These are phyloP conservation scores for Teratosphaeria viscida DNA, from an alignment of 2,329 filamentous ascomycete species.

Conservation along the genomic window DNA sequence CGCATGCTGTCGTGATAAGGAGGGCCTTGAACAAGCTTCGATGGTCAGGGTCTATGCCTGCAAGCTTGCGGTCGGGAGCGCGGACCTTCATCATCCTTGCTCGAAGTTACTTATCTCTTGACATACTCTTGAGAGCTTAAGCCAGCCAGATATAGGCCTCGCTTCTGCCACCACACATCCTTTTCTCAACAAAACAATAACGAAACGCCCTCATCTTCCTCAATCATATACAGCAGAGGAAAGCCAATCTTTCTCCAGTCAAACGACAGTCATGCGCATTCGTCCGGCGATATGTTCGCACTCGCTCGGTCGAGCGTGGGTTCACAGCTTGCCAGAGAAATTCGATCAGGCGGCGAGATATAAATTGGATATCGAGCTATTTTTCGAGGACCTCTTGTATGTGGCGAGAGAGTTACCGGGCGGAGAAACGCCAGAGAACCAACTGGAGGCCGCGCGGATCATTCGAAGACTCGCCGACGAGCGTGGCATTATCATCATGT, in stretches of 20 bases:
- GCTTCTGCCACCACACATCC: background rate
- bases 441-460: constrained; percentile 46
- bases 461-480: constrained; percentile 49
- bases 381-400: constrained; percentile 64
- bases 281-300: constrained; percentile 63
- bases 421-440: constrained; percentile 35
- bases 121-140: background rate
- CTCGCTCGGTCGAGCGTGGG: constrained; percentile 63
- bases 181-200: background rate
- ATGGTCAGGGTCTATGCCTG: background rate
- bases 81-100: background rate
- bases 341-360: constrained; percentile 56
- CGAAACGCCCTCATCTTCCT: background rate
- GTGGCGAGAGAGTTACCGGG: constrained; percentile 41
- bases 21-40: background rate
- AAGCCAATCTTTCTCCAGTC: background rate
- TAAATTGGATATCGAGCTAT: constrained; percentile 65
- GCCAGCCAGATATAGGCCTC: background rate
- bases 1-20: background rate
- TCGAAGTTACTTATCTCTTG: background rate
- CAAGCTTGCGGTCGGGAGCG: background rate
- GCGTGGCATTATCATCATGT: constrained; percentile 49
- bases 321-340: constrained; percentile 57
- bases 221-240: background rate
- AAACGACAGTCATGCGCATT: constrained; percentile 34